Base-by-base conservation (phyloP, 83 land plant genomes). In the Larix sibirica region DNA sequence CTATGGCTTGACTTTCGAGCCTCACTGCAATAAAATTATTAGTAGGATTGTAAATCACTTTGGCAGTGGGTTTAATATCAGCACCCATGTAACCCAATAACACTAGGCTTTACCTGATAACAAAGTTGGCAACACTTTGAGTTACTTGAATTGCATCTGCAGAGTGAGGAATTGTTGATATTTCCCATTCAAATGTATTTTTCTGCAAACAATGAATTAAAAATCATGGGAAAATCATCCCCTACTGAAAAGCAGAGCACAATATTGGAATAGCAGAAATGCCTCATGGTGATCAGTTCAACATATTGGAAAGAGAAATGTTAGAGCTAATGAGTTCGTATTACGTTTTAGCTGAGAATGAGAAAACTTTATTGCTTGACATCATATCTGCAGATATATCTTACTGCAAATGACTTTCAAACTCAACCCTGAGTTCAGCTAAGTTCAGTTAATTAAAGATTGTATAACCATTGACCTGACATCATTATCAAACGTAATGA, bases 131-230 rank as follows among this genome's bases (percentile, higher is more conserved):
- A 23, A 79, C 87, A 83, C 87, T 78, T 79, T 85, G 87, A 36
- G 87, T 85, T 24, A 85, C 44, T 79, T 85, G 47, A 54, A 83
- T 78, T 66, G 87, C 87, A 36, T 85, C 85, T 17, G 81, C 77
- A 83, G 62, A 63, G 77, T 85, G 87, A 31, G 87, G 85, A 54
- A 83, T 85, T 21, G 47, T 77, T 21, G 67, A 64, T 56, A 77
- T 16, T 58, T 84, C 81, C 87, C 87, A 85, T 56, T 85, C 87
- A 83, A 63, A 85, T n/a, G 87, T 84, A 85, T 85, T 83, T 83
- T 85, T 85, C 87, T 85, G 84, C 79, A 40, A 40, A 50, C 74
- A 69, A 17, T 3, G 8, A 18, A 8, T 40, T 40, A 40, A 16
- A 68, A 33, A 4, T 33, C 42, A 18, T 20, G 20, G 6, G 50